These are phyloP conservation scores for Coemansia sp. DNA, from an alignment of 371 early-diverging fungal species.

Conservation along the genomic window DNA sequence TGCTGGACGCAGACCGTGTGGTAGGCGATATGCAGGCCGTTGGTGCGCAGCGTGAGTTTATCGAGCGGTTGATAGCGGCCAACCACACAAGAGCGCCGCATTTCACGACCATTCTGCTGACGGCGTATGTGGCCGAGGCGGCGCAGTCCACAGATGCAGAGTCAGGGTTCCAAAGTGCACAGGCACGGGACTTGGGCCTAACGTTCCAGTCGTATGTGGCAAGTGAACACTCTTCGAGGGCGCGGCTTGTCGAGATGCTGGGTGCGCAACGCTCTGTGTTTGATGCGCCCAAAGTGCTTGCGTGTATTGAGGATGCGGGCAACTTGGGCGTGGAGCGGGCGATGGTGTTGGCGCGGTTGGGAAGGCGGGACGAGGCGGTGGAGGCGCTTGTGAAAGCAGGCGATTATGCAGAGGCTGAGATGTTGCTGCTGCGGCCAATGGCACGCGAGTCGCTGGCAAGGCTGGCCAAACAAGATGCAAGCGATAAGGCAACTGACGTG, in stretches of 20 bases:
- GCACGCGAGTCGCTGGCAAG: constrained; percentile 25
- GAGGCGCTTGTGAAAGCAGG: constrained; percentile 24
- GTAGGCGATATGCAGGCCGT: constrained; percentile 23
- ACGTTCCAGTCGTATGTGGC: constrained; percentile 23
- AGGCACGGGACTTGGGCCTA: constrained; percentile 37
- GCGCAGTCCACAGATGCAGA: constrained; percentile 14
- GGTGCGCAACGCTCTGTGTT: constrained; percentile 7
- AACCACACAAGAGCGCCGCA: constrained; percentile 37
- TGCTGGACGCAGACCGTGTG: constrained; percentile 33
- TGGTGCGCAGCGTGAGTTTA: constrained; percentile 32
- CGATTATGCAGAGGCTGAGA: constrained; percentile 51
- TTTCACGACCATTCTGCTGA: constrained; percentile 47
- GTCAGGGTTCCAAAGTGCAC: constrained; percentile 24
- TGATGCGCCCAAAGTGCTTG: constrained; percentile 25
- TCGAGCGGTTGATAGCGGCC: constrained; percentile 44
- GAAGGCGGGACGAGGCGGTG: constrained; percentile 14
- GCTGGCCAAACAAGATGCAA: not conserved
- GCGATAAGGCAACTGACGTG: not conserved
- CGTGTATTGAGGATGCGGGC: constrained; percentile 26
- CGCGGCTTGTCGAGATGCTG: constrained; percentile 27
- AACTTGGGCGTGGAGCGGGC: constrained; percentile 32
- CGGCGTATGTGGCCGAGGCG: constrained; percentile 27
- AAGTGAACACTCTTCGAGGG: constrained; percentile 8
- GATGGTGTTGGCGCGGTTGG: constrained; percentile 29
- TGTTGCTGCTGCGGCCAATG: constrained; percentile 29